These are phyloP conservation scores for Neurospora sp. DNA, from an alignment of 495 filamentous ascomycete species.

Conservation along the genomic window DNA sequence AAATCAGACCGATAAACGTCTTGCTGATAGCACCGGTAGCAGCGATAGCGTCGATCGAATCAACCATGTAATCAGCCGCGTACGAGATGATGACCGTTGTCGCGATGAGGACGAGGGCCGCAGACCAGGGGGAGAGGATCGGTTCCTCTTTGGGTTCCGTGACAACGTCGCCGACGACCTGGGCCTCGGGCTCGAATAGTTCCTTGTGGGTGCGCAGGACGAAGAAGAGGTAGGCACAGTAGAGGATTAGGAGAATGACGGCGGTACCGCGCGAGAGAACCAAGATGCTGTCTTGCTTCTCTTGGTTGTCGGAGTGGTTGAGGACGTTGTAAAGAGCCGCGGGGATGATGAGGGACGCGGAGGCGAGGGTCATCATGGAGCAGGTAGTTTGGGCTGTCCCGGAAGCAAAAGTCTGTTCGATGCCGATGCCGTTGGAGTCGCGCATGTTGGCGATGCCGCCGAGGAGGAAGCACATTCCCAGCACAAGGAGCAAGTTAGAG, in stretches of 20 bases:
- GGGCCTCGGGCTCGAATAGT: constrained; percentile 63
- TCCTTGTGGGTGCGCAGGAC: constrained; percentile 73
- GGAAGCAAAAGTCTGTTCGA: constrained; percentile 68
- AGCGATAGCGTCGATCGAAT: constrained; percentile 84
- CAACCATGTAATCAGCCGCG: constrained; percentile 89
- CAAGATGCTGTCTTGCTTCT: constrained; percentile 57
- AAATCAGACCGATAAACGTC: constrained; percentile 90
- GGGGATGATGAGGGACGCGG: constrained; percentile 87
- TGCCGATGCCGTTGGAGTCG: constrained; percentile 28
- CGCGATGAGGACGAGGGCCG: constrained; percentile 58
- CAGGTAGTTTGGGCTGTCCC: constrained; percentile 94
- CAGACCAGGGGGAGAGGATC: constrained; percentile 59
- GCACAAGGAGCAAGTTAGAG: constrained; percentile 88
- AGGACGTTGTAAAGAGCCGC: constrained; percentile 53
- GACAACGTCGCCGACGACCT: constrained; percentile 25
- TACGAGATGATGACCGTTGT: constrained; percentile 78
- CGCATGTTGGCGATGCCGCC: constrained; percentile 59
- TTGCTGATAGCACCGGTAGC: constrained; percentile 77
- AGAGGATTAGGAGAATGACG: constrained; percentile 79
- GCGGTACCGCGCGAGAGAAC: constrained; percentile 82
- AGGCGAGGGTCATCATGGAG: constrained; percentile 86
- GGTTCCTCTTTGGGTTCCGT: constrained; percentile 43
- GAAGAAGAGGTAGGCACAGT: constrained; percentile 85
- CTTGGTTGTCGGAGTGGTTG: constrained; percentile 18
- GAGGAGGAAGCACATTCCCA: constrained; percentile 93